Base-by-base conservation (phyloP, 306 rosid genomes). In the Dryas alaskensis region DNA sequence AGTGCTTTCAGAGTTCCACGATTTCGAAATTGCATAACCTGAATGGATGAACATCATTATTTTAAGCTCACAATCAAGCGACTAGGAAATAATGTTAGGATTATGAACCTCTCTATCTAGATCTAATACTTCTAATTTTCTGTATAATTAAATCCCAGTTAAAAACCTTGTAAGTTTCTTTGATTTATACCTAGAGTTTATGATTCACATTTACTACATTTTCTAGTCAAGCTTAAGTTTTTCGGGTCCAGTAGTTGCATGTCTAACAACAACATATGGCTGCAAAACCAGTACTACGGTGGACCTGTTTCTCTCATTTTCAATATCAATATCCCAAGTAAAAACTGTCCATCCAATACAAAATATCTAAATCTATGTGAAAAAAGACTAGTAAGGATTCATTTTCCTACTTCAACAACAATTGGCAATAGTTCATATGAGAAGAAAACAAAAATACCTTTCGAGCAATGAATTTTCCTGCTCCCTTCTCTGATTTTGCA, bases 401-500 rank as follows among this genome's bases (percentile, higher is more conserved):
- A 31, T 31, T 31, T 31, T 31, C 37, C 37, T 31, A 31, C 37
- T 31, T 31, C 37, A 31, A 31, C 37, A 31, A 31, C 37, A 31
- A 31, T 31, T 31, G 37, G 37, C 37, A 31, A 31, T 31, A 31
- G 2, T 31, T 31, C 3, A 31, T 1, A 5, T 31, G 45, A 4
- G 0, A 6, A 12, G 10, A 37, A 31, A 13, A 19, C 19, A 22
- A 63, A 9, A 45, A 62, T 39, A 48, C 99, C 96, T 87, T 94
- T 73, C 79, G 76, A 42, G 87, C 86, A 61, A 81, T 70, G 78
- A 81, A 81, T 73, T 87, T 92, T 22, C 84, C 87, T 22, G 22
- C 22, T 53, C 87, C 91, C 78, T 79, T 94, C 48, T 90, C 96
- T 72, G 97, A 70, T 79, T 83, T 94, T n/a, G 88, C 76, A 70